A percentile compares a stretch with the other conserved stretches of the same genome.
Evolutionary conservation across 345 rosid genomes (phyloP).

Genomic region (Eucalyptus leucophloia): DNA sequence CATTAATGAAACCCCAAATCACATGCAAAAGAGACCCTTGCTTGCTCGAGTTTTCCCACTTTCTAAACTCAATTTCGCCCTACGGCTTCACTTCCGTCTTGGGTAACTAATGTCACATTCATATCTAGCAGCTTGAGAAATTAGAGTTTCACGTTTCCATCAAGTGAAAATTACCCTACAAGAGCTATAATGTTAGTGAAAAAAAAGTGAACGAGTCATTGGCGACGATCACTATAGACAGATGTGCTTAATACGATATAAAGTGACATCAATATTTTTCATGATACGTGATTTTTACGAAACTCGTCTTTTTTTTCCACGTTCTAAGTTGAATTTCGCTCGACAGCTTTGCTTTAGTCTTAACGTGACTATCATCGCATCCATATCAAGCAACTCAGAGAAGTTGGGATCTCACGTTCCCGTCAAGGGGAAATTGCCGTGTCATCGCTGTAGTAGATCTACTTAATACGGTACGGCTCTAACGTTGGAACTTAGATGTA

Average conservation of each 20-base stretch:
- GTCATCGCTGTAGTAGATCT: neutral
- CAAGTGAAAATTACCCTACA: neutral
- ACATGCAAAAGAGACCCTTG: neutral
- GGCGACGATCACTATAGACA: rapidly evolving
- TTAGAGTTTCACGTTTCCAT: neutral
- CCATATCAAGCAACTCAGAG: neutral
- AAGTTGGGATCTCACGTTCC: neutral
- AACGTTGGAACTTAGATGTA: neutral
- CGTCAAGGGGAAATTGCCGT: neutral
- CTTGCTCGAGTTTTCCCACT: neutral
- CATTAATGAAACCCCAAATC: neutral
- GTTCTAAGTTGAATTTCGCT: neutral
- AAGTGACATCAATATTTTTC: neutral
- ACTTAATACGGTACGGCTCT: neutral
- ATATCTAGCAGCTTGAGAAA: neutral
- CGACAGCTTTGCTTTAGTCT: neutral
- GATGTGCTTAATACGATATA: no score
- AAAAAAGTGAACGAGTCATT: neutral
- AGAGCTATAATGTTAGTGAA: neutral
- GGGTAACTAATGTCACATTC: neutral
- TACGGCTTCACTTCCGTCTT: no score
- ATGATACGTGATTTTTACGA: neutral
- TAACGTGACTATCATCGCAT: neutral
- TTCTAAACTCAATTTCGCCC: neutral
- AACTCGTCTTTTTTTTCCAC: no score